These are phyloP conservation scores for Raphidocelis subcapitata DNA, from an alignment of 139 green algal species.

Conservation along the genomic window DNA sequence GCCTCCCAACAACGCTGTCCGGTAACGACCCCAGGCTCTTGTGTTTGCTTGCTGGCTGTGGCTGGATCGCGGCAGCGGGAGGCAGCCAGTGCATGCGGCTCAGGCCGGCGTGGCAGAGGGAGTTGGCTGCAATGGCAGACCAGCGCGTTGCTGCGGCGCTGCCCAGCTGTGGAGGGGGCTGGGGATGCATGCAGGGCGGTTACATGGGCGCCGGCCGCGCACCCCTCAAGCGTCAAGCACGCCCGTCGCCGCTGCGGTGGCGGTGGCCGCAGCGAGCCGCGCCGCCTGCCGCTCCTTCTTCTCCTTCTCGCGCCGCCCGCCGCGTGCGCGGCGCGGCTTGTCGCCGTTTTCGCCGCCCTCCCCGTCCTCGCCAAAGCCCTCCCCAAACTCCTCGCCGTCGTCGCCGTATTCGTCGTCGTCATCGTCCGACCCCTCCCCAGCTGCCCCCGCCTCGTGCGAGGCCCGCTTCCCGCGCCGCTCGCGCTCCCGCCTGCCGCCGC, in stretches of 20 bases:
- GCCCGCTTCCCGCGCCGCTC: not conserved
- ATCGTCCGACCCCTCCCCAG: no score
- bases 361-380: not conserved
- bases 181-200: no score
- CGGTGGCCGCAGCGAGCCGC: constrained; percentile 19
- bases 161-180: no score
- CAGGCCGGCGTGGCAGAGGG: no score
- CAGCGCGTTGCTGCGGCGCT: no score
- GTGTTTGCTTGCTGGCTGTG: no score
- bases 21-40: no score
- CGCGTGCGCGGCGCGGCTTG: constrained; percentile 11
- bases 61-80: no score
- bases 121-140: no score
- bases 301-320: constrained; percentile 24
- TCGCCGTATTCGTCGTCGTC: not conserved
- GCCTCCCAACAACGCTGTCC: no score
- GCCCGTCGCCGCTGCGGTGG: constrained; percentile 15
- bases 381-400: constrained; percentile 13
- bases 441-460: constrained; percentile 5
- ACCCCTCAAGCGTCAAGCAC: not conserved
- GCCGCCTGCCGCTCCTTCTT: constrained; percentile 24
- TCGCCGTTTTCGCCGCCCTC: constrained; percentile 5
- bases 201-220: no score
- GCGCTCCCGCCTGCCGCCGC: constrained; percentile 16
- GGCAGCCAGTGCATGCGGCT: no score